Conservation (phyloP, 208 protist genomes). For the Trypanosoma platydactyli region DNA sequence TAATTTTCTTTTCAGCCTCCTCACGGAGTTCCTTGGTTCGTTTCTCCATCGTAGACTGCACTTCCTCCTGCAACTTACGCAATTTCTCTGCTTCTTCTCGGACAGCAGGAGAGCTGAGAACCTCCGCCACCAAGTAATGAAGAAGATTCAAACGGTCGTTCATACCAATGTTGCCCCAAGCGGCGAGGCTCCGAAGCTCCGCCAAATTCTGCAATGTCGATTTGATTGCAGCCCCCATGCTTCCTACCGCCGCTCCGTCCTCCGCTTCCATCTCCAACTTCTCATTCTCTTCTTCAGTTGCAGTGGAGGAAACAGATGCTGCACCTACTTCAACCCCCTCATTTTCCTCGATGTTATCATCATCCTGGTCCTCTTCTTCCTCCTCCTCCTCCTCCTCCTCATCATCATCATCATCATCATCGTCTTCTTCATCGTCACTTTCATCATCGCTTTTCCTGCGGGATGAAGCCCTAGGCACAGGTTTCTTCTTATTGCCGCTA, state of each 20-base stretch:
- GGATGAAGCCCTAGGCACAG: conserved; percentile 13
- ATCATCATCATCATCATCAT: conserved; percentile 19
- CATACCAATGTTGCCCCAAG: conserved; percentile 84
- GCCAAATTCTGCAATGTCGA: conserved; percentile 58
- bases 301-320: not conserved
- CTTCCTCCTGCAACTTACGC: conserved; percentile 52
- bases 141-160: conserved; percentile 78
- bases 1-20: conserved; percentile 76
- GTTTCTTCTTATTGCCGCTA: conserved; percentile 75
- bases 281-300: not conserved
- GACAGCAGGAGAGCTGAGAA: conserved; percentile 46
- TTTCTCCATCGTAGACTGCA: conserved; percentile 44
- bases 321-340: conserved; percentile 7
- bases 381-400: conserved; percentile 21
- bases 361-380: conserved; percentile 7
- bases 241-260: not conserved
- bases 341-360: conserved; percentile 6
- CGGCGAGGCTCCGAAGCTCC: conserved; percentile 55
- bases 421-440: conserved; percentile 20
- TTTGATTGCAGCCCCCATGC: conserved; percentile 52
- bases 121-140: conserved; percentile 69
- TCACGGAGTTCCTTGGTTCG: conserved; percentile 66
- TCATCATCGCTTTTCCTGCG: conserved; percentile 26
- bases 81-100: conserved; percentile 61
- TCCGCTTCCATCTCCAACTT: conserved; percentile 29